A percentile compares a stretch with the other conserved stretches of the same genome.
phyloP scores from a whole-genome alignment of 2,329 filamentous ascomycete species.

The Ascochyta koolunga region DNA sequence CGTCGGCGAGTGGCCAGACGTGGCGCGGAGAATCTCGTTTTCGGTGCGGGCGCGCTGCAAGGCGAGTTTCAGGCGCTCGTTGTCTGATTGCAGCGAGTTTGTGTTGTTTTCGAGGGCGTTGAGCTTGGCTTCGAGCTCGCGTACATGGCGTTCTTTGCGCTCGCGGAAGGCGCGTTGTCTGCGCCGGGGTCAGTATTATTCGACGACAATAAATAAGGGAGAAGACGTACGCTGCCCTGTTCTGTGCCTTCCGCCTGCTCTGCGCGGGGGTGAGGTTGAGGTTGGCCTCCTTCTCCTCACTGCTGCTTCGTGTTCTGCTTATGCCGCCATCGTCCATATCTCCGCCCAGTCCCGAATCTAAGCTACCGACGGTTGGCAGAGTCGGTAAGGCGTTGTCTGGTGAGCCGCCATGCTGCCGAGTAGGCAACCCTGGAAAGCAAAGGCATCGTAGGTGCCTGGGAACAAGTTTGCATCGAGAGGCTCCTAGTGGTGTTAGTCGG shows the following conservation, averaged over 20 bases:
- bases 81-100: conserved; percentile 76
- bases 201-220: neutral
- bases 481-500: conserved; percentile 47
- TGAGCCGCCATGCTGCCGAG: conserved; percentile 37
- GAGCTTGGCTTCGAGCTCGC: conserved; percentile 88
- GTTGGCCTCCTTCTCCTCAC: conserved; percentile 52
- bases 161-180: conserved; percentile 97
- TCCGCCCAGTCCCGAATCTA: conserved; percentile 51
- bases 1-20: conserved; percentile 58
- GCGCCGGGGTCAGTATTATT: conserved; percentile 12
- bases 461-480: conserved; percentile 51
- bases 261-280: conserved; percentile 56
- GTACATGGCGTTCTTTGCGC: conserved; percentile 92
- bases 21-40: conserved; percentile 90
- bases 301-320: conserved; percentile 50
- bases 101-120: conserved; percentile 76
- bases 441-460: conserved; percentile 37
- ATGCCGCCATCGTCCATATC: conserved; percentile 46
- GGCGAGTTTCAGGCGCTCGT: conserved; percentile 83
- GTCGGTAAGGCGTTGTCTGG: conserved; percentile 38
- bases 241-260: conserved; percentile 71
- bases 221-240: conserved; percentile 70
- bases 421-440: conserved; percentile 36
- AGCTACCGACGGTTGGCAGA: conserved; percentile 45
- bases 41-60: conserved; percentile 85